A percentile compares a stretch with the other conserved stretches of the same genome.
Evolutionary conservation across 1,284 basidiomycete genomes (phyloP).

Genomic region (Naganishia sp.): DNA sequence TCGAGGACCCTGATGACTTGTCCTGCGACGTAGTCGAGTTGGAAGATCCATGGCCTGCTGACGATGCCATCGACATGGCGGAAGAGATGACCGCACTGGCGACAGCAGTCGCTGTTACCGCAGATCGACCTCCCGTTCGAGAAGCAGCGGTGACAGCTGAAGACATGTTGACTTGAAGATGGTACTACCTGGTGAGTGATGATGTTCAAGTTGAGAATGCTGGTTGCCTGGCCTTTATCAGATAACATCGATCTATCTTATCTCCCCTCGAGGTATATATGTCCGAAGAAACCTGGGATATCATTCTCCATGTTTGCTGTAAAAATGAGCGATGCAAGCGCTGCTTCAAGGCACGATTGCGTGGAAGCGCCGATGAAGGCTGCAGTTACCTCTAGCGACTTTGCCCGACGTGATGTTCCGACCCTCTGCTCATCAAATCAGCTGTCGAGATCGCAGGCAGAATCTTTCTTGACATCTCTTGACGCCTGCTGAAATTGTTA

Average conservation of each 20-base stretch:
- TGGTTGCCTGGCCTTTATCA: neutral
- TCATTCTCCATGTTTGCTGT: neutral
- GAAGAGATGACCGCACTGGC: slow-evolving; percentile 9
- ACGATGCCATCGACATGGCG: slow-evolving; percentile 7
- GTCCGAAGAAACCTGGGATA: no score
- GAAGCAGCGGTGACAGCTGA: slow-evolving; percentile 4
- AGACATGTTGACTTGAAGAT: neutral
- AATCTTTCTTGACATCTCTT: no score
- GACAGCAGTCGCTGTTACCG: slow-evolving; percentile 6
- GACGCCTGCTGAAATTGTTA: no score
- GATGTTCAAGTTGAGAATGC: neutral
- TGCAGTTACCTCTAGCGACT: no score
- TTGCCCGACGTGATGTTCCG: no score
- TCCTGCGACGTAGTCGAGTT: slow-evolving; percentile 4
- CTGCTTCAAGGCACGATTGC: neutral
- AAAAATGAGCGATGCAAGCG: neutral
- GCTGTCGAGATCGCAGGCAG: no score
- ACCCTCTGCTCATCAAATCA: no score
- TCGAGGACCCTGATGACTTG: neutral
- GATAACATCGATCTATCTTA: neutral
- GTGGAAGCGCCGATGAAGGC: no score
- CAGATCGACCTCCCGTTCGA: slow-evolving; percentile 1
- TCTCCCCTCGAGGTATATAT: neutral
- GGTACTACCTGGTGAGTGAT: neutral
- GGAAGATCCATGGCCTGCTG: neutral